Evolutionary conservation across 139 green algal species (phyloP).

Genomic region (Asterochloris erici): DNA sequence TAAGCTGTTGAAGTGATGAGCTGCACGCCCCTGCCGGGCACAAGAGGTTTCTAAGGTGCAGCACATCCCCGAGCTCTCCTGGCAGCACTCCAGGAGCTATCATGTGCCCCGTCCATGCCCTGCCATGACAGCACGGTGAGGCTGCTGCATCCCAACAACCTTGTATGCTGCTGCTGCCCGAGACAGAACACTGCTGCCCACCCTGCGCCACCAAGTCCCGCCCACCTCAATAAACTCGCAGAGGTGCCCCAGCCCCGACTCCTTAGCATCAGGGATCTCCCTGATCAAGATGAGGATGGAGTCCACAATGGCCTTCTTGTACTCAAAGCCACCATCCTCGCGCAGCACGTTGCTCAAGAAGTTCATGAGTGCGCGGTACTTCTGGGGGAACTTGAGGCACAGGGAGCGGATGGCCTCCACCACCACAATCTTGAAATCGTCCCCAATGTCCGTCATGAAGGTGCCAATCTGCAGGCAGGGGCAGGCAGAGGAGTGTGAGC

Average conservation of each 20-base stretch:
- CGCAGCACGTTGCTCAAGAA: slow-evolving; percentile 88
- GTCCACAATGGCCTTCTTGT: slow-evolving; percentile 96
- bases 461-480: slow-evolving; percentile 71
- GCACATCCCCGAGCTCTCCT: no score
- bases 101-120: no score
- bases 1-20: no score
- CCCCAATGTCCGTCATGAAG: slow-evolving; percentile 98
- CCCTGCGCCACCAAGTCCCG: no score
- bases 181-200: no score
- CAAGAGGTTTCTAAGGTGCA: no score
- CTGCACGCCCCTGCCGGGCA: no score
- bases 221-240: slow-evolving; percentile 98
- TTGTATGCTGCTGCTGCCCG: no score
- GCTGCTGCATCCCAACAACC: no score
- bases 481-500: not conserved
- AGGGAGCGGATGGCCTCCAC: slow-evolving; percentile 94
- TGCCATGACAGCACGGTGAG: no score
- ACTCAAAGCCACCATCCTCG: slow-evolving; percentile 96
- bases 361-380: slow-evolving; percentile 95
- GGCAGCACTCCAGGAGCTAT: no score
- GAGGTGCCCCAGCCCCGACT: slow-evolving; percentile 92
- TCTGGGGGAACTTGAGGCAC: slow-evolving; percentile 97
- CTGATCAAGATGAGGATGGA: slow-evolving; percentile 91
- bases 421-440: slow-evolving; percentile 99
- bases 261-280: slow-evolving; percentile 96